Percentiles rank a stretch among this genome's conserved stretches.
Conservation (phyloP, 2,329 filamentous ascomycete species). For the Coniochaeta ligniaria region DNA sequence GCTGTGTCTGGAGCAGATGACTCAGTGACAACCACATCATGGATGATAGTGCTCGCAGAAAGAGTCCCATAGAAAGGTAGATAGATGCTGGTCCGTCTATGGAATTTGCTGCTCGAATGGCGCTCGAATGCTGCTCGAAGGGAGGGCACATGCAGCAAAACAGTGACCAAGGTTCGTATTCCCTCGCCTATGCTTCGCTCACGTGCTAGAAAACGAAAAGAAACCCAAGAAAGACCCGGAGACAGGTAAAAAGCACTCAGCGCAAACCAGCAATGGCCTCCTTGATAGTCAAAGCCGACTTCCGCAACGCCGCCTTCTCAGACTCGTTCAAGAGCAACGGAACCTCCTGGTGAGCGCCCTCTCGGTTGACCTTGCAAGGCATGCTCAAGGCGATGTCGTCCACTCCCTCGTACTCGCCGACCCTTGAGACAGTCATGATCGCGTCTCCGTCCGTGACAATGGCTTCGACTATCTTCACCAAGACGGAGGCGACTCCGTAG, state of each 20-base stretch:
- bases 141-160: no score
- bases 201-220: not conserved
- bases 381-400: constrained; percentile 18
- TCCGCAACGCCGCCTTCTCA: constrained; percentile 15
- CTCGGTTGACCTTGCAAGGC: constrained; percentile 18
- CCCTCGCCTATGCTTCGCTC: not conserved
- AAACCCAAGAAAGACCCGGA: not conserved
- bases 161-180: not conserved
- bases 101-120: no score
- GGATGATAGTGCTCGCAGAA: no score
- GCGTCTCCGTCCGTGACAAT: constrained; percentile 20
- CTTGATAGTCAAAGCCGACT: constrained; percentile 16
- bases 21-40: no score
- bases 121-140: no score
- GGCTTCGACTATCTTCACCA: constrained; percentile 20
- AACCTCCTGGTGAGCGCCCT: constrained; percentile 16
- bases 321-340: constrained; percentile 13
- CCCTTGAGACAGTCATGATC: constrained; percentile 18
- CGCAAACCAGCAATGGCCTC: constrained; percentile 5
- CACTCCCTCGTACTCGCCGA: constrained; percentile 18
- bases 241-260: not conserved
- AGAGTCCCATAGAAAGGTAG: no score
- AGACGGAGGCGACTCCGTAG: constrained; percentile 21
- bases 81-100: no score
- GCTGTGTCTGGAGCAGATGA: no score